Evolutionary conservation across 1,284 basidiomycete genomes (phyloP), one percentile per base, ranked within the genome.

Genomic region (Pseudozyma tsukubaensis): DNA sequence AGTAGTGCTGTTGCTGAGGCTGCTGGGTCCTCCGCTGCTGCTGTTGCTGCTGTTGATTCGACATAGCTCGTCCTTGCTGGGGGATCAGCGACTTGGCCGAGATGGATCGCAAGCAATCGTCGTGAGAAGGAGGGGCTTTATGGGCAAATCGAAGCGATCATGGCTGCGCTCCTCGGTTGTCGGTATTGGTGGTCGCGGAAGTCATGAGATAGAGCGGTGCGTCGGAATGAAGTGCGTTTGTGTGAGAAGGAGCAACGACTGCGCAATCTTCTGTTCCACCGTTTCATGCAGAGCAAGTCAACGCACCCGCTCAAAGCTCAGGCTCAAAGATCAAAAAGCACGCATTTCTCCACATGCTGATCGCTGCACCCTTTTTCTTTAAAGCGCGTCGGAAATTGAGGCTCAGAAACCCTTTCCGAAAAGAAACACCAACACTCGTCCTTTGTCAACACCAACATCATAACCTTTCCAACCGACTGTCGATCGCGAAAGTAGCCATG

Each of bases 1-100:
- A 18, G 18, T 60, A 35, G 14, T 48, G 50, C 34, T 51, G 61
- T 37, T 59, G 59, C 35, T 63, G 63, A 49, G 56, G 54, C 54
- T 57, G 58, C 12, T 56, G 53, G 5, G 42, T 43, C 44, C 61
- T 24, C 50, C 37, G 54, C 57, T 56, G 55, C 32, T 57, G 51
- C 29, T 39, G 52, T 21, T 58, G 21, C 11, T 65, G 60, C 8
- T 49, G 43, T 19, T 47, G 53, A 29, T 48, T 69, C 45, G 72
- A 75, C 72, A 75, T 75, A 52, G 14, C 6, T 29, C 6, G 24
- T 29, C 24, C 24, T 29, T 29, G 24, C 24, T 29, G 24, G 24
- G 24, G 24, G 6, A 6, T 29, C 24, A 7, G 16, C 34, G 18
- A 21, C 24, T 13, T 35, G 39, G 24, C 32, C 16, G 39, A 10